Evolutionary conservation across 73 alveolate species (phyloP), one percentile per base, ranked within the genome.

Genomic region (Tetrahymena borealis): DNA sequence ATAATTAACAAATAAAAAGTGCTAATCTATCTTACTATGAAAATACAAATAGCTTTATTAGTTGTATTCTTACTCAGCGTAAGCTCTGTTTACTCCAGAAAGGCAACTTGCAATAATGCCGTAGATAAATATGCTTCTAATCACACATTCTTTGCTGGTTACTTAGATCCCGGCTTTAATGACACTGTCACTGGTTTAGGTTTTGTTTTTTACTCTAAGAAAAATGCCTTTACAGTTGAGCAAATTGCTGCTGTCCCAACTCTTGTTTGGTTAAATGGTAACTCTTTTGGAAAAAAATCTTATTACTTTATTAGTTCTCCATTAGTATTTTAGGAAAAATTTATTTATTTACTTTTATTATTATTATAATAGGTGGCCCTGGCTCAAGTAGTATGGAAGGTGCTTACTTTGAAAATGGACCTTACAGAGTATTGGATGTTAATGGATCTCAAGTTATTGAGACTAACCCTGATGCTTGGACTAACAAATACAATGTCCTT

Each of bases 301-400:
- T 4, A 24, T 60, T 60, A 10, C 28, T 6, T 1, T 60, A 4
- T 35, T 60, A 15, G n/a, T n/a, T n/a, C n/a, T n/a, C n/a, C n/a
- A n/a, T n/a, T n/a, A n/a, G n/a, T n/a, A n/a, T n/a, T n/a, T n/a
- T n/a, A n/a, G n/a, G n/a, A n/a, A n/a, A n/a, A n/a, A n/a, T n/a
- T n/a, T n/a, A n/a, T n/a, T n/a, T 24, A 3, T 40, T 40, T 15
- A 18, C 1, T 60, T 60, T 60, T 15, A n/a, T 2, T 60, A 24
- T 1, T 0, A 18, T 24, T 9, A 60, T 18, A 60, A 24, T 60
- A 60, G 99, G 99, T 42, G 99, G 99, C 1, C 98, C 98, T 24
- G 99, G 99, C 12, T 93, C 98, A 60, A 91, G 97, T 15, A 94
- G 98, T 35, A 94, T 95, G 94, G 90, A 93, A 38, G 99, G 99